Evolutionary conservation across 768 basidiomycete species (phyloP), one percentile per base, ranked within the genome.

Genomic region (Auricularia heimuer): DNA sequence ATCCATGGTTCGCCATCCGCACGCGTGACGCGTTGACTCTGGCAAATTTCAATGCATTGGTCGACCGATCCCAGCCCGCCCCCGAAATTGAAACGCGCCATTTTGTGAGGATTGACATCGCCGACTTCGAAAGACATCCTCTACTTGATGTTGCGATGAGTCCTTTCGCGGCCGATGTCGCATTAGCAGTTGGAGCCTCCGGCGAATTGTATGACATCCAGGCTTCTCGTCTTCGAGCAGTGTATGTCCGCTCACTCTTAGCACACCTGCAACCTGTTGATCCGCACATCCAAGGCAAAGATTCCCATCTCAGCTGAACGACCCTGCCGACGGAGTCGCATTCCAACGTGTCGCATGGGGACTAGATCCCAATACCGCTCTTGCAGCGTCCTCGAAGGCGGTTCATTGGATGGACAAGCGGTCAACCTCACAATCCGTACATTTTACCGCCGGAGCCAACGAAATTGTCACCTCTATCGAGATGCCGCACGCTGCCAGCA

Each of bases 381-480:
- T 85, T 34, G 80, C 81, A 66, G 70, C 73, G 12, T 68, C 79
- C 36, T 63, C 72, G 10, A 72, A 67, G 37, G 67, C 74, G 3
- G 61, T 65, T 3, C 58, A 36, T 37, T 14, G 12, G 11, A 24
- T 63, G 16, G 33, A 51, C 39, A n/a, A 3, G 3, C 61, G 36
- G 24, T 10, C 39, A 6, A 10, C 14, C 42, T 65, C 45, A n/a
- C 21, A 24, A 6, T 60, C 51, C 14, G n/a, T 65, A 7, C n/a
- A 45, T 63, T 44, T 45, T 16, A 36, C 62, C 33, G 39, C 39
- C 16, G 8, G 36, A 34, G 3, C 16, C 2, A 71, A 72, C 34
- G 77, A 82, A 61, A 63, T 80, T 1, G 71, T 90, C 18, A 88
- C 87, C 0, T 83, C 80, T 33, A 74, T 86, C 42, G 84, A 85